Evolutionary conservation across 2,329 filamentous ascomycete species (phyloP).

Genomic region (Blastomyces silverae): DNA sequence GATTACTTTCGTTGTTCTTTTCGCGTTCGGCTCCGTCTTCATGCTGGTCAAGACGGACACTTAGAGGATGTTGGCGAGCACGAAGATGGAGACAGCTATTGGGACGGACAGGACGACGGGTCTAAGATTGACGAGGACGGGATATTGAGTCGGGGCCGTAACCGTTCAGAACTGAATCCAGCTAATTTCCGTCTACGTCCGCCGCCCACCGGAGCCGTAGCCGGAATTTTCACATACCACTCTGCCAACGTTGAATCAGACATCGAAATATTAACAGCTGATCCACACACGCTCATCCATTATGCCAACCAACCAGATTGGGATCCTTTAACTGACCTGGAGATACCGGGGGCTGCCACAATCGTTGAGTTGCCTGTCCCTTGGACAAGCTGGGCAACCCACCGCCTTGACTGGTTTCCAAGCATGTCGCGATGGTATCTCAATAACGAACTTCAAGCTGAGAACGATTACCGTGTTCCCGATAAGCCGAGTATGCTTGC

Average conservation of each 20-base stretch:
- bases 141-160: neutral
- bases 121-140: neutral
- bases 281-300: conserved; percentile 39
- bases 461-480: conserved; percentile 35
- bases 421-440: conserved; percentile 36
- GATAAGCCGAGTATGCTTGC: conserved; percentile 34
- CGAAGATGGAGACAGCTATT: neutral
- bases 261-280: conserved; percentile 48
- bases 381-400: conserved; percentile 39
- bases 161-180: conserved; percentile 1
- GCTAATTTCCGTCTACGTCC: conserved; percentile 15
- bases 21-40: conserved; percentile 43
- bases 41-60: neutral
- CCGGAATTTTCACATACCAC: conserved; percentile 48
- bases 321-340: conserved; percentile 29
- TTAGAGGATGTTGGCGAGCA: conserved; percentile 18
- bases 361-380: conserved; percentile 29
- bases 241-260: conserved; percentile 46
- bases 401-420: conserved; percentile 39
- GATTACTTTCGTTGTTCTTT: conserved; percentile 46
- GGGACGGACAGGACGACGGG: neutral
- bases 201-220: conserved; percentile 44
- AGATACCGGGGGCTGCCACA: conserved; percentile 32
- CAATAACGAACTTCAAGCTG: conserved; percentile 28
- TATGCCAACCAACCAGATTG: conserved; percentile 42